Conservation (phyloP, 2,329 filamentous ascomycete species). For the Fusarium acutatum region DNA sequence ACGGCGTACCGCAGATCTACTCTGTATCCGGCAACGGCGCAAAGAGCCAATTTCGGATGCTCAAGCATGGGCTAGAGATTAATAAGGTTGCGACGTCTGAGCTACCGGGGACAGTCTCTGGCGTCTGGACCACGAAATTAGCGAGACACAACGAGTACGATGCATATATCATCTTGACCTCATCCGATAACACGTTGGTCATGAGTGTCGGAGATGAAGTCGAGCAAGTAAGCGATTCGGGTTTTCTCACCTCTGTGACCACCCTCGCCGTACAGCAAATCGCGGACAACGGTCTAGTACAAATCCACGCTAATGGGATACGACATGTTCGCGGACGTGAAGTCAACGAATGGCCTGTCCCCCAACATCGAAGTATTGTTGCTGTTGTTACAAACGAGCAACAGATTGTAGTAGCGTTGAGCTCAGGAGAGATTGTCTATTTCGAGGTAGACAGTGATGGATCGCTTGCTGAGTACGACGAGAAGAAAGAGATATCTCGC, state of each 20-base stretch:
- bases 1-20: slow-evolving; percentile 96
- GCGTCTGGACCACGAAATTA: slow-evolving; percentile 95
- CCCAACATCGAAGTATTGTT: slow-evolving; percentile 92
- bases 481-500: slow-evolving; percentile 92
- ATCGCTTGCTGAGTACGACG: slow-evolving; percentile 89
- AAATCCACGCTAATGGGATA: slow-evolving; percentile 94
- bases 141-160: slow-evolving; percentile 84
- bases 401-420: slow-evolving; percentile 92
- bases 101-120: slow-evolving; percentile 82
- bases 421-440: slow-evolving; percentile 95
- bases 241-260: slow-evolving; percentile 86
- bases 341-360: slow-evolving; percentile 91
- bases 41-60: slow-evolving; percentile 86
- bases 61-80: slow-evolving; percentile 92
- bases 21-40: slow-evolving; percentile 88
- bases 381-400: slow-evolving; percentile 91
- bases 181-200: slow-evolving; percentile 87
- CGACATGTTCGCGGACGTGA: slow-evolving; percentile 82
- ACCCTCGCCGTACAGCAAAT: slow-evolving; percentile 94
- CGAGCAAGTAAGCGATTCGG: slow-evolving; percentile 92
- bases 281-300: slow-evolving; percentile 91
- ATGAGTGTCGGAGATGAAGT: slow-evolving; percentile 96
- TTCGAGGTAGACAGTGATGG: slow-evolving; percentile 97
- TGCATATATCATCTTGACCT: slow-evolving; percentile 91
- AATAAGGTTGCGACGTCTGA: slow-evolving; percentile 94